Evolutionary conservation across 2,329 filamentous ascomycete genomes (phyloP).

Genomic region (Tolypocladium endophyticum): DNA sequence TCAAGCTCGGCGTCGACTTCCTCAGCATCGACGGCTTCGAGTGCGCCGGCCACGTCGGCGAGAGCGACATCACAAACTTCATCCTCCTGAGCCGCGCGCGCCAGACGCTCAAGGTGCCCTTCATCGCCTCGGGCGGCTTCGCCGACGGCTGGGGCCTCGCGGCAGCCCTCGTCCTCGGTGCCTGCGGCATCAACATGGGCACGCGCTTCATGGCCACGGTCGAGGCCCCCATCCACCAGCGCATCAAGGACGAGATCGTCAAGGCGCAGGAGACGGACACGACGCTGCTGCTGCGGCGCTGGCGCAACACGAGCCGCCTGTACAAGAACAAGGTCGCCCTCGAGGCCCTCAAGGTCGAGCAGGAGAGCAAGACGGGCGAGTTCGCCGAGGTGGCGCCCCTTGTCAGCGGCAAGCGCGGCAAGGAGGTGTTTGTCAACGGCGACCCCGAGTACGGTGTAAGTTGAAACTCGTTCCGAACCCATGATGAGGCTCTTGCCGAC

Average conservation of each 20-base stretch:
- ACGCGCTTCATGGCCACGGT: conserved; percentile 95
- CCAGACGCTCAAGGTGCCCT: conserved; percentile 75
- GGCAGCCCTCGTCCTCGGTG: conserved; percentile 79
- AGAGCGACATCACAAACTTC: conserved; percentile 82
- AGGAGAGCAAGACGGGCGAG: conserved; percentile 70
- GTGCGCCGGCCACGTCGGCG: conserved; percentile 83
- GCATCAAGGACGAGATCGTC: conserved; percentile 91
- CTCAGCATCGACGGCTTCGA: conserved; percentile 96
- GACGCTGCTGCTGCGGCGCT: conserved; percentile 73
- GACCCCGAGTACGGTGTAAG: conserved; percentile 82
- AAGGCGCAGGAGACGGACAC: conserved; percentile 84
- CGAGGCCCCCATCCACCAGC: conserved; percentile 83
- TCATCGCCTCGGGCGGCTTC: conserved; percentile 93
- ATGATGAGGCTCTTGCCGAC: conserved; percentile 5
- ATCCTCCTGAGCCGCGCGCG: conserved; percentile 77
- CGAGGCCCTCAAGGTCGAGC: conserved; percentile 74
- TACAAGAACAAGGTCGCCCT: conserved; percentile 84
- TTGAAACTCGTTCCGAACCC: conserved; percentile 12
- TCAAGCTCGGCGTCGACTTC: conserved; percentile 94
- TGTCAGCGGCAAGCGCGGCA: conserved; percentile 82
- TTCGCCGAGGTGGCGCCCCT: conserved; percentile 81
- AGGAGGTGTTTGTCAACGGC: conserved; percentile 85
- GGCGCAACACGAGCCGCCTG: conserved; percentile 84
- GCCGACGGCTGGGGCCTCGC: conserved; percentile 90
- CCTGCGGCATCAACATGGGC: conserved; percentile 96